Conservation (phyloP, 768 basidiomycete genomes). For the Mycena olivaceomarginata region DNA sequence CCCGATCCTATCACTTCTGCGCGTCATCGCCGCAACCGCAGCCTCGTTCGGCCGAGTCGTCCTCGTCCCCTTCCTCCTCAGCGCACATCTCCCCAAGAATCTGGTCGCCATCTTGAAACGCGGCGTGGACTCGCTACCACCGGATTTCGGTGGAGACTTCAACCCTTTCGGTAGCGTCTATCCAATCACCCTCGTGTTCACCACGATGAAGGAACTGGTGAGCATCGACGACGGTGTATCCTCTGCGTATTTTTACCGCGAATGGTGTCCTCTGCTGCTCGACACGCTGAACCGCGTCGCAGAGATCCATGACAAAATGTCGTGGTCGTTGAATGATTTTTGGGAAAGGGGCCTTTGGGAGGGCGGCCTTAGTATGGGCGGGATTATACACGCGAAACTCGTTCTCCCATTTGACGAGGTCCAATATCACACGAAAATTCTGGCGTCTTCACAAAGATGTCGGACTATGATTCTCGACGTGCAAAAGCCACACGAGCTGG, state of each 20-base stretch:
- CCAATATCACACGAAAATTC: conserved; percentile 23
- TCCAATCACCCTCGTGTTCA: conserved; percentile 37
- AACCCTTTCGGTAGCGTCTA: conserved; percentile 28
- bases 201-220: background rate
- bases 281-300: conserved; percentile 29
- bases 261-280: conserved; percentile 35
- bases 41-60: conserved; percentile 17
- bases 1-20: conserved; percentile 35
- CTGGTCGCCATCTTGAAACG: conserved; percentile 36
- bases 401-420: conserved; percentile 40
- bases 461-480: conserved; percentile 25
- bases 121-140: conserved; percentile 34
- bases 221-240: conserved; percentile 35
- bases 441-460: conserved; percentile 1
- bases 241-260: conserved; percentile 38
- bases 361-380: conserved; percentile 10
- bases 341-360: conserved; percentile 6
- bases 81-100: conserved; percentile 40
- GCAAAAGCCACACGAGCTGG: conserved; percentile 35
- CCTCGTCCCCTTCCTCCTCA: conserved; percentile 36
- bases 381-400: conserved; percentile 32
- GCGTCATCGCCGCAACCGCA: conserved; percentile 31
- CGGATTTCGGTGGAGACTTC: conserved; percentile 10
- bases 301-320: conserved; percentile 26
- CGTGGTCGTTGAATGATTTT: background rate